Conservation (phyloP, 2,329 filamentous ascomycete genomes). For the Fusarium equiseti region DNA sequence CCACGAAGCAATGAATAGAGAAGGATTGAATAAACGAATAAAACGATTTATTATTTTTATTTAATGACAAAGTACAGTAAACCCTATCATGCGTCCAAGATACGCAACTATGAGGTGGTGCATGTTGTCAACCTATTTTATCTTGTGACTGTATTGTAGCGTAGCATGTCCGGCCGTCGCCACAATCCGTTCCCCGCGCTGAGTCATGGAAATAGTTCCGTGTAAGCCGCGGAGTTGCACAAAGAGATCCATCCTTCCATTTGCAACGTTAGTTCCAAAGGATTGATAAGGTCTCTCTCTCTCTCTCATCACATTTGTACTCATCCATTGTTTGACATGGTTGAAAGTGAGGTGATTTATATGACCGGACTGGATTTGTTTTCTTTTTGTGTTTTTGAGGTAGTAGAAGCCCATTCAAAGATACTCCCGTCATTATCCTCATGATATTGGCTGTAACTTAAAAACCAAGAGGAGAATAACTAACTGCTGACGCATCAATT, state of each 20-base stretch:
- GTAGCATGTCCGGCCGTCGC: slow-evolving; percentile 16
- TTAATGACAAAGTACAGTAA: slow-evolving; percentile 2
- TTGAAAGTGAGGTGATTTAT: neutral
- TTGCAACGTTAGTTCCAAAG: neutral
- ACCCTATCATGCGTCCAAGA: slow-evolving; percentile 27
- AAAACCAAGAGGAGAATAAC: neutral
- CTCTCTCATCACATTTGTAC: neutral
- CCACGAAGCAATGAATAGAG: neutral
- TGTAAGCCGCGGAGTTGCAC: slow-evolving; percentile 27
- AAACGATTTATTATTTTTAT: neutral
- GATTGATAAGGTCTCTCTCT: neutral
- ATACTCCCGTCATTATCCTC: neutral
- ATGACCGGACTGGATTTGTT: neutral
- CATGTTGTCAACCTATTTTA: slow-evolving; percentile 24
- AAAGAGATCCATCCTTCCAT: slow-evolving; percentile 3
- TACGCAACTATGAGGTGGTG: slow-evolving; percentile 31
- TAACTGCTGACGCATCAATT: neutral
- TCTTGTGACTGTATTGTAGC: neutral
- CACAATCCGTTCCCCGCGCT: slow-evolving; percentile 34
- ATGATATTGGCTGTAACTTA: neutral
- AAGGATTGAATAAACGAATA: neutral
- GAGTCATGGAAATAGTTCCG: slow-evolving; percentile 31
- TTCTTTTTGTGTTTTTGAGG: neutral
- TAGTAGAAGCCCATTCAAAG: neutral
- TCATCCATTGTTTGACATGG: neutral